Conservation (phyloP, 768 basidiomycete genomes). For the Leccinellum albellum region DNA sequence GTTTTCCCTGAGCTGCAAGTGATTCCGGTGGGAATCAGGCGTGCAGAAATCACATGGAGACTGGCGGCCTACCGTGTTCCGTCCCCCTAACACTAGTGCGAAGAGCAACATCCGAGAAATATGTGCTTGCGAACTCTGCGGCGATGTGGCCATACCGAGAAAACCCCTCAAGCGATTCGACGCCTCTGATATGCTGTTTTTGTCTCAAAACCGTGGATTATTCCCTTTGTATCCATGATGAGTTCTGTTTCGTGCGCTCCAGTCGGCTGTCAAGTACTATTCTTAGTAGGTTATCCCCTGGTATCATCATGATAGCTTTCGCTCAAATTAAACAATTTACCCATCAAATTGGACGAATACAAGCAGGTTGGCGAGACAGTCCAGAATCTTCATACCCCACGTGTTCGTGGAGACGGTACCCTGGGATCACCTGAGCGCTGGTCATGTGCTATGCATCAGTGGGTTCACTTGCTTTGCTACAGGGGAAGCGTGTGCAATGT, state of each 20-base stretch:
- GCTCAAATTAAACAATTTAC: background rate
- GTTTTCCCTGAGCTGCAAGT: background rate
- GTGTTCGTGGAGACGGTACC: constrained; percentile 1
- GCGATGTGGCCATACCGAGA: background rate
- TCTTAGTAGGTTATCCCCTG: background rate
- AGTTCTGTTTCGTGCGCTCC: background rate
- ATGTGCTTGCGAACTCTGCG: background rate
- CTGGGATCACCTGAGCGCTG: background rate
- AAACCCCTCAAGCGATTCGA: background rate
- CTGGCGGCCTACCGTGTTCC: background rate
- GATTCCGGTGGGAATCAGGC: constrained; percentile 5
- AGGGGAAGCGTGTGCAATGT: background rate
- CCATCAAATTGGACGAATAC: background rate
- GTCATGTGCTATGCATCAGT: constrained; percentile 1
- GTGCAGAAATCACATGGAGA: constrained; percentile 4
- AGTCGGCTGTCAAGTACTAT: background rate
- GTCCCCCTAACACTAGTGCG: background rate
- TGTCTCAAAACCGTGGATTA: background rate
- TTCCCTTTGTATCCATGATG: background rate
- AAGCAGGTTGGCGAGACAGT: background rate
- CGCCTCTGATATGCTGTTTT: background rate
- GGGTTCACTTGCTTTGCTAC: constrained; percentile 1
- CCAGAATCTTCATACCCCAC: background rate
- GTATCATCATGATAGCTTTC: background rate
- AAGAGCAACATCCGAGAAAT: background rate